These are phyloP conservation scores for Mortierella hygrophila DNA, from an alignment of 192 early-diverging fungal species.

Conservation along the genomic window DNA sequence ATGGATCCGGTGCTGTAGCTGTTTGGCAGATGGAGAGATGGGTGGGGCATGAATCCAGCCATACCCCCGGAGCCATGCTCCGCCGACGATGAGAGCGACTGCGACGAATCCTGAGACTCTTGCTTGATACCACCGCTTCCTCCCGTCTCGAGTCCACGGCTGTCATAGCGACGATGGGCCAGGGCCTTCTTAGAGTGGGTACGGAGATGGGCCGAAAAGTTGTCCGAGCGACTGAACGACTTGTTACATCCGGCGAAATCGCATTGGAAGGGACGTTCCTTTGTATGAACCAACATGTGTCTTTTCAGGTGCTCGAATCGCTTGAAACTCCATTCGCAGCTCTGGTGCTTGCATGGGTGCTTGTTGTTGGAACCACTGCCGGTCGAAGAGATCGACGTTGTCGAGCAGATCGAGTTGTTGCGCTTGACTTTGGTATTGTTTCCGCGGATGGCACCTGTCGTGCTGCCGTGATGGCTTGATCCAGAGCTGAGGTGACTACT, in stretches of 20 bases:
- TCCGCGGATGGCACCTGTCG: constrained; percentile 40
- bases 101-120: constrained; percentile 34
- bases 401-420: constrained; percentile 61
- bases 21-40: constrained; percentile 36
- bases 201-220: constrained; percentile 80
- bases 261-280: constrained; percentile 79
- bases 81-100: not conserved
- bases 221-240: constrained; percentile 83
- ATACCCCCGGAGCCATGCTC: constrained; percentile 17
- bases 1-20: constrained; percentile 33
- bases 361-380: constrained; percentile 58
- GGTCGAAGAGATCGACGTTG: constrained; percentile 52
- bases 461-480: constrained; percentile 17
- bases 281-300: constrained; percentile 84
- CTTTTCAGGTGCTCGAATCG: constrained; percentile 86
- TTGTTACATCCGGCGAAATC: constrained; percentile 81
- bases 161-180: constrained; percentile 47
- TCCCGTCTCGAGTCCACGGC: constrained; percentile 15
- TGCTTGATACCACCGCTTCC: constrained; percentile 26
- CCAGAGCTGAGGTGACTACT: constrained; percentile 14
- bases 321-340: constrained; percentile 78
- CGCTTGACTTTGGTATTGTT: constrained; percentile 52
- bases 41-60: constrained; percentile 40
- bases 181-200: constrained; percentile 78
- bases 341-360: constrained; percentile 62